A percentile compares a stretch with the other conserved stretches of the same genome.
Conservation (phyloP, 2,329 filamentous ascomycete species). For the Curvularia verruculosa region DNA sequence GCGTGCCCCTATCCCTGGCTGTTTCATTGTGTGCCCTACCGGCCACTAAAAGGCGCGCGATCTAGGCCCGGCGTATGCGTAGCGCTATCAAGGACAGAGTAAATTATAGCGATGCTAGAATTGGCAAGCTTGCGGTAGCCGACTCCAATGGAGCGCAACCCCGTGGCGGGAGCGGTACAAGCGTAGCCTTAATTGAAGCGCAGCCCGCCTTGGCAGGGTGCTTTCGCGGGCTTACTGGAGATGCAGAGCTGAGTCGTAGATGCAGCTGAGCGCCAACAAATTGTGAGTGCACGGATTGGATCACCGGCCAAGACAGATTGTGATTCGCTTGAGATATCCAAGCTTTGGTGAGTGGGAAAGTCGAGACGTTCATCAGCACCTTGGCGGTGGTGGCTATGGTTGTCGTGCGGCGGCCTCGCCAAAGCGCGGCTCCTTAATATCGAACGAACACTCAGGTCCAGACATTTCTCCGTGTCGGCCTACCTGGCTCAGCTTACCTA, state of each 20-base stretch:
- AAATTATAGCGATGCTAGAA: not conserved
- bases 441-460: not conserved
- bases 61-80: not conserved
- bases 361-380: not conserved
- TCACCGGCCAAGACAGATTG: not conserved
- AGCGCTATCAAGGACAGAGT: not conserved
- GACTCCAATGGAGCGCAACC: not conserved
- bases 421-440: not conserved
- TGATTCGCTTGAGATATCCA: not conserved
- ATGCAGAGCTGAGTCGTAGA: not conserved
- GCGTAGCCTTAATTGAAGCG: not conserved
- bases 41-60: not conserved
- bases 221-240: not conserved
- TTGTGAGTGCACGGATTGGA: not conserved
- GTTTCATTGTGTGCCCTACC: not conserved
- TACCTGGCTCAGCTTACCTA: not conserved
- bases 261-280: not conserved
- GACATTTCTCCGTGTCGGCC: not conserved
- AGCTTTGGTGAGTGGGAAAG: not conserved
- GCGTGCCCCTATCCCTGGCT: not conserved
- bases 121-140: not conserved
- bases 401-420: not conserved
- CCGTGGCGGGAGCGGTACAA: not conserved
- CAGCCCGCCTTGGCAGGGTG: not conserved
- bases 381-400: not conserved